Conservation (phyloP, 2,329 filamentous ascomycete species). For the Paraphaeosphaeria minitans region DNA sequence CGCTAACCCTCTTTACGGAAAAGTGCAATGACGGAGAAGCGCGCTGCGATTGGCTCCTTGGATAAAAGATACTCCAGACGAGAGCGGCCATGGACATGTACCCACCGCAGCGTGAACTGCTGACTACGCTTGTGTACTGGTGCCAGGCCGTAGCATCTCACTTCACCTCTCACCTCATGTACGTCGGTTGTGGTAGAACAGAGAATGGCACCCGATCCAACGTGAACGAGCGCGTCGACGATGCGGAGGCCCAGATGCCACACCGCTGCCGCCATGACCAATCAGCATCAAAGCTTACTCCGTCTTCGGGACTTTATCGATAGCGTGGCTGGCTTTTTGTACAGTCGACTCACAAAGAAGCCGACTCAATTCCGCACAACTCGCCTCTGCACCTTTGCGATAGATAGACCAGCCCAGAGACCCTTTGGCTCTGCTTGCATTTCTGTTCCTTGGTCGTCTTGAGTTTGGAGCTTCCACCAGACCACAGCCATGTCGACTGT, state of each 20-base stretch:
- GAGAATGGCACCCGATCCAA: background rate
- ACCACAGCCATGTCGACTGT: constrained; percentile 32
- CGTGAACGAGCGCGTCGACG: background rate
- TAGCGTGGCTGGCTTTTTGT: constrained; percentile 6
- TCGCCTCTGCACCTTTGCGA: background rate
- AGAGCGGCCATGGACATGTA: background rate
- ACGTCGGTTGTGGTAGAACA: background rate
- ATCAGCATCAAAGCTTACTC: constrained; percentile 24
- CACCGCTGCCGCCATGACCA: constrained; percentile 24
- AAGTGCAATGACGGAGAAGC: background rate
- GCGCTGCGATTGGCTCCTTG: background rate
- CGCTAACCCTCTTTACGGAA: background rate
- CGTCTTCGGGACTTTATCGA: constrained; percentile 21
- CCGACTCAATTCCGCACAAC: background rate
- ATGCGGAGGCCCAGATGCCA: background rate
- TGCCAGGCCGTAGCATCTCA: background rate
- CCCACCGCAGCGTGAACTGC: background rate
- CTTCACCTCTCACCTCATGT: background rate
- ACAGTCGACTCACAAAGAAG: constrained; percentile 36
- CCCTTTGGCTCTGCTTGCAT: background rate
- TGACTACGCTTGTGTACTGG: background rate
- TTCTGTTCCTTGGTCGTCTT: background rate
- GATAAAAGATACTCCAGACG: constrained; percentile 2
- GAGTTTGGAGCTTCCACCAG: background rate
- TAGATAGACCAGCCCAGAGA: background rate